Percentiles rank a stretch among this genome's conserved stretches.
These are phyloP conservation scores for Funneliformis caledonium DNA, from an alignment of 371 early-diverging fungal species.

Conservation along the genomic window DNA sequence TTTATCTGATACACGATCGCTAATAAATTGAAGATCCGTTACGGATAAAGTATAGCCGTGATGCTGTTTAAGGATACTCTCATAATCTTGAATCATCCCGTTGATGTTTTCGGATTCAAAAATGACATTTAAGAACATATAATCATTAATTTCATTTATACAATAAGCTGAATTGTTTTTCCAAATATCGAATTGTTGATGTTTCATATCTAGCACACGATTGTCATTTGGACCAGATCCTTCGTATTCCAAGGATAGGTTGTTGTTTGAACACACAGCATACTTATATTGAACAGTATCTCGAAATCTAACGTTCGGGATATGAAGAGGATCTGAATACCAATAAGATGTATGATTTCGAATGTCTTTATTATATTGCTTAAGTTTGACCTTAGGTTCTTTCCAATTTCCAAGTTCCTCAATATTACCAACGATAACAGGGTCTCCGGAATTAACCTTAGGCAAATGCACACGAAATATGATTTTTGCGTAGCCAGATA, in stretches of 20 bases:
- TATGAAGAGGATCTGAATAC: slow-evolving; percentile 34
- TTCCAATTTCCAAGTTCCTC: slow-evolving; percentile 30
- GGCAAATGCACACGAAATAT: no score
- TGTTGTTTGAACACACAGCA: not conserved
- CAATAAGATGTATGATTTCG: slow-evolving; percentile 6
- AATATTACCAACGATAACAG: slow-evolving; percentile 23
- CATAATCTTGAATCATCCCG: slow-evolving; percentile 3
- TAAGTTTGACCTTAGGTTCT: not conserved
- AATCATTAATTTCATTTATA: not conserved
- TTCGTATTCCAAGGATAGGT: not conserved
- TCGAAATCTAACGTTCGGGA: no score
- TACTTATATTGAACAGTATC: no score
- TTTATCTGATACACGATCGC: not conserved
- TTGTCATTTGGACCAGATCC: not conserved
- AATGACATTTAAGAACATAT: not conserved
- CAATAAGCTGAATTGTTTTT: not conserved
- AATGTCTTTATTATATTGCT: not conserved
- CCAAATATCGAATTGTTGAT: slow-evolving; percentile 4
- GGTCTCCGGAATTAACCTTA: not conserved
- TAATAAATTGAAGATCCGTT: not conserved
- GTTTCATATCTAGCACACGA: slow-evolving; percentile 1
- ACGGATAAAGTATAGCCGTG: not conserved
- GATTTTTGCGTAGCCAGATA: no score
- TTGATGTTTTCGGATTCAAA: not conserved
- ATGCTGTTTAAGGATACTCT: not conserved